These are phyloP conservation scores for Candida neerlandica DNA, from an alignment of 1,139 yeast genomes.

Conservation along the genomic window DNA sequence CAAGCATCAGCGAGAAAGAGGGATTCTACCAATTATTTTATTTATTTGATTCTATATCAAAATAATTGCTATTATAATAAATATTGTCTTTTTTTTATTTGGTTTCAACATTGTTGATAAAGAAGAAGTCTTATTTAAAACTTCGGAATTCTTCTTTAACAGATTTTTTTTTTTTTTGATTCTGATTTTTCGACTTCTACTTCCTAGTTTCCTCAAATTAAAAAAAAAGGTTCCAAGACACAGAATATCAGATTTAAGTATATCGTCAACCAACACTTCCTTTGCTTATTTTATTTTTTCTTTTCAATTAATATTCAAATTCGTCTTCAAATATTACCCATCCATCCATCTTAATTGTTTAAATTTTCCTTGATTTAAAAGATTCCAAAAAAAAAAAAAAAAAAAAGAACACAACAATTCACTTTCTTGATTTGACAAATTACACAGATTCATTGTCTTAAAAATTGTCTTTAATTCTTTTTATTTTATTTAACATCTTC, in stretches of 20 bases:
- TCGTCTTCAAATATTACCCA: not conserved
- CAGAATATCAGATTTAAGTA: not conserved
- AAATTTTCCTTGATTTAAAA: conserved; percentile 6
- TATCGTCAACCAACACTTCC: not conserved
- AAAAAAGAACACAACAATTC: not conserved
- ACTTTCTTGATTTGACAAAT: not conserved
- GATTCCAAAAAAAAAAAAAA: not conserved
- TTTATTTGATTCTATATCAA: not conserved
- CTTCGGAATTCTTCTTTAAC: not conserved
- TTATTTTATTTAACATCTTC: not conserved
- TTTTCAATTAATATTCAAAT: not conserved
- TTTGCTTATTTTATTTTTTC: not conserved
- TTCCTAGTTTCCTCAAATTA: not conserved
- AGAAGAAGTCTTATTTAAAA: not conserved
- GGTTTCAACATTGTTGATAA: not conserved
- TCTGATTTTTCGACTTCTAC: not conserved
- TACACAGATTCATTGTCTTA: not conserved
- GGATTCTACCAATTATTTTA: not conserved
- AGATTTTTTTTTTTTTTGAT: not conserved
- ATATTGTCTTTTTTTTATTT: not conserved
- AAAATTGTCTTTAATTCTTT: not conserved
- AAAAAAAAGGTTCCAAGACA: not conserved
- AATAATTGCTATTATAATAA: not conserved
- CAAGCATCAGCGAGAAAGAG: not conserved
- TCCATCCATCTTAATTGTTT: not conserved